Base-by-base conservation (phyloP, 176 grass and related monocot species). In the Lolium rigidum region DNA sequence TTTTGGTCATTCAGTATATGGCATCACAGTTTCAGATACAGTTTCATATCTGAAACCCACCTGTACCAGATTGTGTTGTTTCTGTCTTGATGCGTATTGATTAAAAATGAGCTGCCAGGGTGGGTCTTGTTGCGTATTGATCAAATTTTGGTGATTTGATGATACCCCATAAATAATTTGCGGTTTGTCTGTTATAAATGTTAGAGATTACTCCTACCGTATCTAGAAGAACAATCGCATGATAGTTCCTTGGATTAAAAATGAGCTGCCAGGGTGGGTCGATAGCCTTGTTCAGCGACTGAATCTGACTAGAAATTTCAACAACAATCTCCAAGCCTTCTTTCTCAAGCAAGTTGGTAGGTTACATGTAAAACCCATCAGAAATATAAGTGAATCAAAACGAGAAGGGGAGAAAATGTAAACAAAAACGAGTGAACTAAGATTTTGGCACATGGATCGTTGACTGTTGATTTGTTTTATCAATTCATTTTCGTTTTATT, bases 21-120 rank as follows among this genome's bases (percentile, higher is more conserved):
- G n/a, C 41, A 48, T 73, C 70, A 73, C 13, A 48, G 46, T 48
- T 73, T 73, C 41, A 73, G 47, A 24, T 73, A 73, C 13, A 48
- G 22, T 48, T 73, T 73, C 41, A 73, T 73, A 24, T 73, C 70
- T 73, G 43, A 25, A 12, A 14, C 5, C 16, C 44, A 74, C 70
- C 49, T 74, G 21, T 49, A 74, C 44, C 70, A 74, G 6, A 74
- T 74, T 74, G 46, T 51, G 25, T 24, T 50, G 9, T 50, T 50
- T 12, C 71, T 50, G 31, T 4, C 50, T 50, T 50, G 38, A 9
- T 0, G 28, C 2, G 14, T 15, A 16, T 63, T 63, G 6, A n/a
- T n/a, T n/a, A n/a, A n/a, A n/a, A n/a, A n/a, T n/a, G n/a, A n/a
- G n/a, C n/a, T n/a, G n/a, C n/a, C n/a, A n/a, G n/a, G n/a, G n/a